Evolutionary conservation across 2,329 filamentous ascomycete genomes (phyloP), one percentile per base, ranked within the genome.

Genomic region (Diaporthe ilicicola): DNA sequence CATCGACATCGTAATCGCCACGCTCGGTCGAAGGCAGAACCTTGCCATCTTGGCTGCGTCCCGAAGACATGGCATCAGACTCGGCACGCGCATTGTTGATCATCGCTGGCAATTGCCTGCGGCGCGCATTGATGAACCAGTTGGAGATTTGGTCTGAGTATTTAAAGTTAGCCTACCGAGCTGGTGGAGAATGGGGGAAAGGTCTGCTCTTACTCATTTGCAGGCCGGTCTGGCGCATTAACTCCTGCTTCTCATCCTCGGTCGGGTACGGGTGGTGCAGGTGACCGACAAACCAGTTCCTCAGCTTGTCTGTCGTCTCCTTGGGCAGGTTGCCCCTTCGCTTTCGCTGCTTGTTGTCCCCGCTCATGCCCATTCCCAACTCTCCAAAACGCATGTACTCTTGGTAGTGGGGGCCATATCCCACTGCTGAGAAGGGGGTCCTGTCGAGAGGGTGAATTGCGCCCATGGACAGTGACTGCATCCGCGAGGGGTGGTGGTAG

Each of bases 291-390:
- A 97, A 95, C 94, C 94, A 97, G 0, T 89, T 85, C 67, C 93
- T 89, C 50, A 97, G 85, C 74, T 93, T 91, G 78, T 95, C 93
- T 0, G 94, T 97, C 0, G 94, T 93, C 68, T 94, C 92, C 78
- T 97, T 97, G n/a, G 94, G 94, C 3, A 97, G 85, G 77, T 97
- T 97, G 1, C 94, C 94, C 48, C 94, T 88, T 66, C 94, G 87
- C 79, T 90, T 91, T 39, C 89, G 83, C 74, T 85, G 85, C 78
- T 87, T 89, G 71, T 77, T 82, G 70, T 88, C 86, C 2, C 78
- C 81, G 22, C 78, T 79, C 67, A 81, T 74, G 9, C 79, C 79
- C 74, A 80, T 79, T 15, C 77, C 74, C 62, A 83, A 78, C 4
- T 85, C 82, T 19, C 79, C 79, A 27, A 82, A 82, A 15, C 82